Evolutionary conservation across 345 rosid genomes (phyloP), one percentile per base, ranked within the genome.

Genomic region (Raphanus raphanistrum): DNA sequence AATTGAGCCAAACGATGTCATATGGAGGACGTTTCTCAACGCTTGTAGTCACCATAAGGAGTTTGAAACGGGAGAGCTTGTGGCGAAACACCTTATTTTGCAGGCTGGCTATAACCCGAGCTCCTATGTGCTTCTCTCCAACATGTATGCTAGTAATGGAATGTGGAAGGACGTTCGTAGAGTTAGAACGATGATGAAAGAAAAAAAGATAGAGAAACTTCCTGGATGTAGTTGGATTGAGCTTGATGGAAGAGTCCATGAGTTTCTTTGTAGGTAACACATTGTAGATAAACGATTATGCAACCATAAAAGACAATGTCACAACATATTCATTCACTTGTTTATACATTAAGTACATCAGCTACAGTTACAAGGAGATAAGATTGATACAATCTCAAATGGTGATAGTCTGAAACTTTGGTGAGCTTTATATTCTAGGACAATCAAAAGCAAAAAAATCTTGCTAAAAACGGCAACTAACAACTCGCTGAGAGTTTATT

Each of bases 181-280:
- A 69, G 79, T 84, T 67, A 87, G 88, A 76, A 74, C 55, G 76
- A 79, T 75, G 79, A 87, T 89, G 93, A 89, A 86, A 74, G 82
- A 79, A 29, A 84, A 81, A 76, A 84, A 84, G 12, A 38, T 87
- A 2, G 80, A 72, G 79, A 87, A 86, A 78, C 6, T 76, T 33
- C 90, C 93, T 6, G 93, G 90, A 31, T 87, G 87, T 71, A 86
- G 89, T 73, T 86, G 87, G 83, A 80, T 89, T 25, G 89, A 86
- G 76, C 83, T 86, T 16, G 80, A 87, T 15, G 89, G 88, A 68
- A 80, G 69, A 12, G 77, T 82, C 36, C 90, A 86, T 64, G 87
- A 87, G 75, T 87, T 60, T 89, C 79, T 77, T 84, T 68, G 83
- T 81, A 63, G 75, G 76, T 69, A 80, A 58, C 76, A 27, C 70